Evolutionary conservation across 2,329 filamentous ascomycete genomes (phyloP), one percentile per base, ranked within the genome.

Genomic region (Iodosphaeria phyllophila): DNA sequence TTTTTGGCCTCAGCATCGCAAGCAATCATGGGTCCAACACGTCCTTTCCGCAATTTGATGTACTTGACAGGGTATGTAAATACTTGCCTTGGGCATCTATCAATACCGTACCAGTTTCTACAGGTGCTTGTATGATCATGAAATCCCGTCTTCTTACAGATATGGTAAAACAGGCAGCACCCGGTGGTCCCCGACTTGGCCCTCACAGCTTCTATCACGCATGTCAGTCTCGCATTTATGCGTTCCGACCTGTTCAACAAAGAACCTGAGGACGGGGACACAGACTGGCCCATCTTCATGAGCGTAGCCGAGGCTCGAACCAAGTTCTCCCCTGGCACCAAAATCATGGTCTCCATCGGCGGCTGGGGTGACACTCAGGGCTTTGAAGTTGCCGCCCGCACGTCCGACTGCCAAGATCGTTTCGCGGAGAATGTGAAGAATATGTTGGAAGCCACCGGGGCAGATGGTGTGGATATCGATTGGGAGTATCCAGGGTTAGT

Each of bases 381-480:
- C 0, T 74, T 74, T 40, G 49, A 52, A 3, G 38, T 30, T 2
- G 66, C 52, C 3, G 56, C 58, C 3, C 56, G 54, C 20, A 56
- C 54, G 2, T 50, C 61, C 2, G 39, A 46, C 6, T 52, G 46
- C 5, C 60, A 65, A 1, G 40, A 52, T 21, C 46, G 34, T 9
- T 76, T 64, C 28, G 72, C 71, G 10, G 51, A 52, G 23, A 73
- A 72, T 33, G 48, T 75, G 3, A 60, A 56, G 2, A 42, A 47
- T 1, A 61, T 69, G 41, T 40, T 75, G 3, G 45, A 58, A 2
- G 47, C 45, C 3, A 58, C 60, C 9, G 64, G 62, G 0, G 68
- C 65, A 20, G 71, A 77, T 38, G 72, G 71, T 35, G 44, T 60
- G 38, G 73, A 79, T 32, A 56, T 79, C 20, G 74, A 79, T 38